phyloP scores from a whole-genome alignment of 225 moss, liverwort and hornwort genomes.

The Straminergon stramineum region DNA sequence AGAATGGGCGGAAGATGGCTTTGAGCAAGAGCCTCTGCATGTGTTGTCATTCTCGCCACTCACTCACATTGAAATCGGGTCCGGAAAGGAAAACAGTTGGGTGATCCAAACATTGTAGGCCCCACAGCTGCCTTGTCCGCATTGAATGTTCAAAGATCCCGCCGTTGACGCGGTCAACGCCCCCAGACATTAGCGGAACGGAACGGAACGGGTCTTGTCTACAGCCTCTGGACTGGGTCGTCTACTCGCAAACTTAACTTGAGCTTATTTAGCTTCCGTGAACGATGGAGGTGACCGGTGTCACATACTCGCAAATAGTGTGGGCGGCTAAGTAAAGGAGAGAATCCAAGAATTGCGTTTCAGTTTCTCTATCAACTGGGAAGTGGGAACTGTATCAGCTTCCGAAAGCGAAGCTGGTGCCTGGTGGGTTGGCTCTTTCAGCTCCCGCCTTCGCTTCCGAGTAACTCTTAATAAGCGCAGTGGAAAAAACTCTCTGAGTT shows the following conservation, averaged over 20 bases:
- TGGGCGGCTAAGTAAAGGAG: background rate
- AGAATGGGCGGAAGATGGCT: background rate
- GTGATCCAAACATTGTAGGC: constrained; percentile 33
- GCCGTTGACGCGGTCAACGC: constrained; percentile 36
- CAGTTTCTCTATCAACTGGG: background rate
- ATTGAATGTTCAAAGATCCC: constrained; percentile 50
- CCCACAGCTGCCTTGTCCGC: constrained; percentile 23
- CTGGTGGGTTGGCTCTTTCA: background rate
- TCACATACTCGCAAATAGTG: background rate
- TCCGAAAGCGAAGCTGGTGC: background rate
- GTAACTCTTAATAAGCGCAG: background rate
- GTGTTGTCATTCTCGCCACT: constrained; percentile 26
- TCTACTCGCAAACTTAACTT: background rate
- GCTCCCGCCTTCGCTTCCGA: background rate
- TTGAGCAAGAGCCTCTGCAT: background rate
- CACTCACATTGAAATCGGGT: constrained; percentile 32
- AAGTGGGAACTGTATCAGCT: background rate
- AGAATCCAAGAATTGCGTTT: background rate
- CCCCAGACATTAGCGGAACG: background rate
- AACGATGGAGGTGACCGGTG: background rate
- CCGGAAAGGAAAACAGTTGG: constrained; percentile 29
- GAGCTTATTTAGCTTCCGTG: background rate
- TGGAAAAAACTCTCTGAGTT: background rate
- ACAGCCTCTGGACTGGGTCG: background rate
- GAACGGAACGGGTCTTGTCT: constrained; percentile 16